Evolutionary conservation across 495 filamentous ascomycete genomes (phyloP), one percentile per base, ranked within the genome.

Genomic region (Emericellopsis terricola): DNA sequence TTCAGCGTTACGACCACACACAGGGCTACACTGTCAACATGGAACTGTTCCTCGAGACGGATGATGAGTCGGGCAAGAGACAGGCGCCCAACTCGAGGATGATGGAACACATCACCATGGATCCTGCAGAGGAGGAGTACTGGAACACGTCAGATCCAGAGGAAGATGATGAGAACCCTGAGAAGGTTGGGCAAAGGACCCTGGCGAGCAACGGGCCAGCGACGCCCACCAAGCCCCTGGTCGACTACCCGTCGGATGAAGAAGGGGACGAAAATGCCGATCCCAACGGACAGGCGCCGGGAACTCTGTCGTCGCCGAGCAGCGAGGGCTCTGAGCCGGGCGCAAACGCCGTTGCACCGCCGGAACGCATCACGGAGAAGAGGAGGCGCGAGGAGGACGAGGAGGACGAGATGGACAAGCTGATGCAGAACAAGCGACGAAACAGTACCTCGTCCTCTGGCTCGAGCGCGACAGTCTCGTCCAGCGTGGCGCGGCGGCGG

Each of bases 61-160:
- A 71, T 31, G 48, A 68, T 44, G 38, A 60, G 48, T 21, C 63
- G 45, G 44, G 47, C 27, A 60, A 72, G 45, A 65, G 64, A 18
- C 68, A 64, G 15, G 78, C 77, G 16, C 69, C 71, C 19, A 50
- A 53, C 20, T 62, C 76, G 38, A 86, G 81, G 66, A 73, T 73
- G 41, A 64, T 83, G 53, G 89, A 94, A 41, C 59, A 62, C 8
- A 44, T 64, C 8, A 31, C 45, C 2, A 68, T 86, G 59, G 91
- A 96, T 49, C 64, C 76, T 15, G 73, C 73, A 2, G 81, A 96
- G 52, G 87, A 94, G 43, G 83, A 83, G 19, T 97, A 97, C 52
- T 96, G 92, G 65, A 87, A 91, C 50, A 76, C 73, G 8, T 84
- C 92, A 36, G 81, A 92, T 39, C 86, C 91, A 33, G 82, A 86